phyloP scores from a whole-genome alignment of 768 basidiomycete genomes.

The Daedalea quercina region DNA sequence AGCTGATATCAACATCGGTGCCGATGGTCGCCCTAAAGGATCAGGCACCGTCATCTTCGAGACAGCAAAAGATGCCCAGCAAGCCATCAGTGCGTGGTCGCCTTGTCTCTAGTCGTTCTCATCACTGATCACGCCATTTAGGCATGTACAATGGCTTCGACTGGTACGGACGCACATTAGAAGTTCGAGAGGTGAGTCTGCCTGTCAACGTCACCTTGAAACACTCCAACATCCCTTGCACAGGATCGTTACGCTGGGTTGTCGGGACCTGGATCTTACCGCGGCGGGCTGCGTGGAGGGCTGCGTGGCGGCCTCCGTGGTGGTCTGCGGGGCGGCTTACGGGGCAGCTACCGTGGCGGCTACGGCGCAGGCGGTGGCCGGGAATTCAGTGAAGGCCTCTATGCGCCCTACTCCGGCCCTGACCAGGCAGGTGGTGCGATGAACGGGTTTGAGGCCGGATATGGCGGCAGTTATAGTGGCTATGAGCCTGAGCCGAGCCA shows the following conservation, averaged over 20 bases:
- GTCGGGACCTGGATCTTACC: conserved; percentile 53
- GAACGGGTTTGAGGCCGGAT: conserved; percentile 30
- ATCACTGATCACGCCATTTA: conserved; percentile 24
- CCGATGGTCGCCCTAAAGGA: conserved; percentile 90
- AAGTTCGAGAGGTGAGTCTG: conserved; percentile 81
- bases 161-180: conserved; percentile 92
- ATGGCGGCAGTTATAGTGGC: conserved; percentile 36
- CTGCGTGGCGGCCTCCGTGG: conserved; percentile 40
- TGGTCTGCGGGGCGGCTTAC: conserved; percentile 46
- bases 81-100: conserved; percentile 74
- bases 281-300: conserved; percentile 48
- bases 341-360: conserved; percentile 45
- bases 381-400: conserved; percentile 82
- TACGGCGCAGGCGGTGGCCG: conserved; percentile 34
- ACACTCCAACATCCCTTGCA: not conserved
- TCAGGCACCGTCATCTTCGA: conserved; percentile 98
- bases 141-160: conserved; percentile 97
- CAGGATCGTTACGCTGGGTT: conserved; percentile 88
- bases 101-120: not conserved
- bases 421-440: conserved; percentile 46
- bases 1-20: conserved; percentile 91
- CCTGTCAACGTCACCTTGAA: not conserved
- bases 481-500: conserved; percentile 77
- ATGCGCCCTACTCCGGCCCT: conserved; percentile 89
- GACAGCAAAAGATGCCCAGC: conserved; percentile 81